Evolutionary conservation across 2,329 filamentous ascomycete species (phyloP), one percentile per base, ranked within the genome.

Genomic region (Plectosphaerella cucumerina): DNA sequence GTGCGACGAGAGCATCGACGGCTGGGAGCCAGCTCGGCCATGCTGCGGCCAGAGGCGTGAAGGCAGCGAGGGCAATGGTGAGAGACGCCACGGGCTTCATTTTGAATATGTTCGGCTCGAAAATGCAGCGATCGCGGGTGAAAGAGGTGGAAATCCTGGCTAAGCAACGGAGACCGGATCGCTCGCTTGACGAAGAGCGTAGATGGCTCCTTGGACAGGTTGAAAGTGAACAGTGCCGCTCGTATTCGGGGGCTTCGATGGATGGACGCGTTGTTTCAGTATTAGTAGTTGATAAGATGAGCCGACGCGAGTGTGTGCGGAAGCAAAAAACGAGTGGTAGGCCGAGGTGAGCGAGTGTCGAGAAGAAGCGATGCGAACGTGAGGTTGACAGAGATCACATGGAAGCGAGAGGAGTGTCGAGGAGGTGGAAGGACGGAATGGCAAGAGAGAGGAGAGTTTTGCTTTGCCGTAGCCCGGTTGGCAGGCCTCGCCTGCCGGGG

Each of bases 1-100:
- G 73, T 47, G 78, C 79, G 39, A 84, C 67, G 34, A 86, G 62
- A 14, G 75, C 62, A 56, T 83, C 75, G 34, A 75, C 45, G 12
- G 78, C 72, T 17, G 80, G 80, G 35, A 84, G 66, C 74, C 77
- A 82, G 55, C 64, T 67, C 18, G 80, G 76, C 81, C 80, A 84
- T 51, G 75, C 80, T 49, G 77, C 72, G n/a, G 74, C 73, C 20
- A 80, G 57, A 15, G 75, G 71, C 17, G 53, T 50, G 42, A 53
- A 51, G 50, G 50, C 56, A 20, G 55, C 54, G 44, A 57, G 50
- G 53, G 41, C 51, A 34, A 56, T 49, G 53, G 56, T 56, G 52
- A 63, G 56, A 44, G 58, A 56, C 18, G 52, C 54, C 14, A 41
- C 47, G 14, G 51, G 51, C 53, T 57, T 57, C 55, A 57, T 56